Base-by-base conservation (phyloP, 2,329 filamentous ascomycete genomes). In the Chaetomium sp. region DNA sequence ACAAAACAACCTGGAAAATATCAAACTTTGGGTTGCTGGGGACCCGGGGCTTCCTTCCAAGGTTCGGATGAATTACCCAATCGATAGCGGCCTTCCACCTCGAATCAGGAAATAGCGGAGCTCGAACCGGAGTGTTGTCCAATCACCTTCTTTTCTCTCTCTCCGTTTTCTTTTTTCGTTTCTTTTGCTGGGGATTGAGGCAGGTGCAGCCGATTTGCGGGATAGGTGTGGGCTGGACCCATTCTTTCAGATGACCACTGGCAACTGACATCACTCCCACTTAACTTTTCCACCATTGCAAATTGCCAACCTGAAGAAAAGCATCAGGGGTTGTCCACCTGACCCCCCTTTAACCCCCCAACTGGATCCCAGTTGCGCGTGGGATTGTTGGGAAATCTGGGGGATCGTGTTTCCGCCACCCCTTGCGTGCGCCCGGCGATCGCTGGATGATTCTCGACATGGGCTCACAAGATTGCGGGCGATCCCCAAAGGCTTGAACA, bases 401-500 rank as follows among this genome's bases (percentile, higher is more conserved):
- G 38, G 64, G 64, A 63, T 60, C 51, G 56, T 62, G 60, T 56
- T 62, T 56, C 27, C 8, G 5, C 45, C 38, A 16, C 35, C 47
- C 53, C 47, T 53, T 53, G 49, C 50, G 27, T 27, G 53, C 12
- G 8, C 31, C 27, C 31, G 56, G 23, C 60, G 64, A 65, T 65
- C 60, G 58, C 54, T 62, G 45, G 50, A 5, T 45, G 62, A 57
- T 60, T 60, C 25, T 13, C 49, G 47, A 50, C 58, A 35, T 47
- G 58, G 42, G 57, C 10, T 16, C 8, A 23, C 47, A 59, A 65
- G 49, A 65, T 65, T 65, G 59, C 59, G 4, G 59, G 59, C 50
- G 55, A 62, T 65, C 49, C 10, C 29, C 45, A 31, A 31, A 16
- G 42, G 31, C 21, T 53, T 53, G 23, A 19, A 16, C 23, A 42